These are phyloP conservation scores for Hypomontagnella monticulosa DNA, from an alignment of 495 filamentous ascomycete species.

Conservation along the genomic window DNA sequence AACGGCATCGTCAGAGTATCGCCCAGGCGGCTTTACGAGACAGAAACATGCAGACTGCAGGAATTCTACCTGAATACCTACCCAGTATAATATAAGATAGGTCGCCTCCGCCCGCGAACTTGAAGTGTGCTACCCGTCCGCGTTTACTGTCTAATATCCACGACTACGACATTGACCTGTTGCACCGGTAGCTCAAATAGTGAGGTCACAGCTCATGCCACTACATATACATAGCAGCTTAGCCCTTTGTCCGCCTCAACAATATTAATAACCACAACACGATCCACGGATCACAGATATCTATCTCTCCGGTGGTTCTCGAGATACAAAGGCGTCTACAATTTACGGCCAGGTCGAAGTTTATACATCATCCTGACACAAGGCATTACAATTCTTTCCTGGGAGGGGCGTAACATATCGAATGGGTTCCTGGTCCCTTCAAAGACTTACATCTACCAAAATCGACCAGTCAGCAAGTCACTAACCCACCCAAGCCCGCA, in stretches of 20 bases:
- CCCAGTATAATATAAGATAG: constrained; percentile 22
- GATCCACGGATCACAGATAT: neutral
- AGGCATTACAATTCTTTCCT: constrained; percentile 9
- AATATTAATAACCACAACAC: neutral
- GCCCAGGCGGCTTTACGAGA: constrained; percentile 29
- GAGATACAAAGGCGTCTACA: constrained; percentile 11
- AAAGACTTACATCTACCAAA: constrained; percentile 41
- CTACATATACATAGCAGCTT: constrained; percentile 10
- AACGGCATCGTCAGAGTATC: constrained; percentile 16
- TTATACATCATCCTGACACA: constrained; percentile 38
- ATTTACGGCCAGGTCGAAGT: neutral
- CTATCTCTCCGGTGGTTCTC: neutral
- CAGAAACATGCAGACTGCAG: neutral
- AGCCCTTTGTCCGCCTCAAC: constrained; percentile 9
- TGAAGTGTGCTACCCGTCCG: constrained; percentile 23
- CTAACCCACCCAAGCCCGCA: constrained; percentile 31
- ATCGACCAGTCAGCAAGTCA: constrained; percentile 42
- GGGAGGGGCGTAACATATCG: constrained; percentile 18
- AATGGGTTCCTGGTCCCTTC: constrained; percentile 30
- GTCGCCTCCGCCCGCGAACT: constrained; percentile 1
- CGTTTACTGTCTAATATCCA: constrained; percentile 6
- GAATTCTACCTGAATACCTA: constrained; percentile 16
- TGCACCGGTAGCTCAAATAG: constrained; percentile 13
- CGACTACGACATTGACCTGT: constrained; percentile 20
- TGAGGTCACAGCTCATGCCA: constrained; percentile 23